Conservation (phyloP, 2,329 filamentous ascomycete species). For the Teratosphaeriaceae sp. region DNA sequence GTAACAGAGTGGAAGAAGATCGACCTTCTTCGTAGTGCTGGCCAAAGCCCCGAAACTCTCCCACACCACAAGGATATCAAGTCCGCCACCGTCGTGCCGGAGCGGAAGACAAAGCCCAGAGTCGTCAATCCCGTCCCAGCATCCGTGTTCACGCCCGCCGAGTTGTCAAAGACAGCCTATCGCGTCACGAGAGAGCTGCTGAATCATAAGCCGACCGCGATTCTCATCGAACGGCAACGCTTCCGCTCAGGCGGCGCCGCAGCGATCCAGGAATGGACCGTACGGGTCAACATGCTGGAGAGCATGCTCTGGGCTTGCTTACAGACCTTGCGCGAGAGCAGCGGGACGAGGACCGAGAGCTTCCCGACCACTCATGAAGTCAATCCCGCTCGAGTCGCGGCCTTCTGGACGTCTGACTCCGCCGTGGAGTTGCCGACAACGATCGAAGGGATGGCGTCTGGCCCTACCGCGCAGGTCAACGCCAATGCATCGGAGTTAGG, state of each 20-base stretch:
- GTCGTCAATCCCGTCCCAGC: constrained; percentile 2
- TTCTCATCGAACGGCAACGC: constrained; percentile 64
- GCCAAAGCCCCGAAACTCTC: background rate
- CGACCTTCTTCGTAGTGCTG: constrained; percentile 18
- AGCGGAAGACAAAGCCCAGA: background rate
- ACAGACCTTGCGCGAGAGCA: constrained; percentile 43
- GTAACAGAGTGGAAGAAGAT: constrained; percentile 33
- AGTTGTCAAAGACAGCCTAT: constrained; percentile 52
- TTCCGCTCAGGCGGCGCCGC: constrained; percentile 58
- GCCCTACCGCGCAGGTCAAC: no score
- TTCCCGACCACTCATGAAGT: constrained; percentile 42
- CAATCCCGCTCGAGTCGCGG: constrained; percentile 48
- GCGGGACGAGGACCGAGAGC: background rate
- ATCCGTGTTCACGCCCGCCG: constrained; percentile 36
- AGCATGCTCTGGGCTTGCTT: constrained; percentile 71
- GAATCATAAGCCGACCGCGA: constrained; percentile 53
- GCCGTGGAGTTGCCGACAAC: no score
- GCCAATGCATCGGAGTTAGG: background rate
- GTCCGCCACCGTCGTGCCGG: background rate
- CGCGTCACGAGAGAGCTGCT: constrained; percentile 47
- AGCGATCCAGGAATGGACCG: constrained; percentile 72
- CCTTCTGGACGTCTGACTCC: constrained; percentile 46
- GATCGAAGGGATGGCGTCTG: no score
- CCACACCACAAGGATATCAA: background rate
- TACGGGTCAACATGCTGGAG: constrained; percentile 75